These are phyloP conservation scores for Didymella pinodella DNA, from an alignment of 2,329 filamentous ascomycete genomes.

Conservation along the genomic window DNA sequence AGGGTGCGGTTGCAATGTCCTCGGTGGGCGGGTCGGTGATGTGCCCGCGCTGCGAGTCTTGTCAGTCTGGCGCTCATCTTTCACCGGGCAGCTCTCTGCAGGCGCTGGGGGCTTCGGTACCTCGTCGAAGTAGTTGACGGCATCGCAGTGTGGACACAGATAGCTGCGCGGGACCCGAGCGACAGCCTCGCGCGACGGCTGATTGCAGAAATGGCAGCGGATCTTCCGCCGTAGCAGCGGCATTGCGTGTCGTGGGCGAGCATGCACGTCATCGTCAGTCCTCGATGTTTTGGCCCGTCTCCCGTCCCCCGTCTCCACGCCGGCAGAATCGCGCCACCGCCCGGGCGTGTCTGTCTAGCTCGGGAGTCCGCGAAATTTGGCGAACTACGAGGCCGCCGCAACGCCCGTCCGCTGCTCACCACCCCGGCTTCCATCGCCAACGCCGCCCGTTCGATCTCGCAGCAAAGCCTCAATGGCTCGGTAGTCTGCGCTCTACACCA, in stretches of 20 bases:
- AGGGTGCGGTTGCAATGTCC: slow-evolving; percentile 46
- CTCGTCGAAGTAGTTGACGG: slow-evolving; percentile 88
- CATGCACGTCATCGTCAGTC: slow-evolving; percentile 6
- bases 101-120: slow-evolving; percentile 55
- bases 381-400: slow-evolving; percentile 14
- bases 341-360: slow-evolving; percentile 8
- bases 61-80: slow-evolving; percentile 5
- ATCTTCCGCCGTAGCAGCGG: slow-evolving; percentile 45
- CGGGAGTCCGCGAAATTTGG: slow-evolving; percentile 16
- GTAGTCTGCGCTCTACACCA: background rate
- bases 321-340: slow-evolving; percentile 30
- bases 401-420: background rate
- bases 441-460: background rate
- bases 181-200: slow-evolving; percentile 33
- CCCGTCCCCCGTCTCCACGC: background rate
- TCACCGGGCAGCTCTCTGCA: background rate
- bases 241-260: slow-evolving; percentile 35
- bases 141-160: slow-evolving; percentile 72
- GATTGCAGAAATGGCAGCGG: slow-evolving; percentile 48
- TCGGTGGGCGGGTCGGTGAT: slow-evolving; percentile 83
- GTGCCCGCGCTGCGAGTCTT: slow-evolving; percentile 74
- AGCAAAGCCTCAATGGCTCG: background rate
- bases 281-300: background rate
- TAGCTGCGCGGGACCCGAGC: slow-evolving; percentile 35
- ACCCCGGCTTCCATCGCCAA: slow-evolving; percentile 1